phyloP scores from a whole-genome alignment of 2,329 filamentous ascomycete genomes.

The Fusarium cicatricum region DNA sequence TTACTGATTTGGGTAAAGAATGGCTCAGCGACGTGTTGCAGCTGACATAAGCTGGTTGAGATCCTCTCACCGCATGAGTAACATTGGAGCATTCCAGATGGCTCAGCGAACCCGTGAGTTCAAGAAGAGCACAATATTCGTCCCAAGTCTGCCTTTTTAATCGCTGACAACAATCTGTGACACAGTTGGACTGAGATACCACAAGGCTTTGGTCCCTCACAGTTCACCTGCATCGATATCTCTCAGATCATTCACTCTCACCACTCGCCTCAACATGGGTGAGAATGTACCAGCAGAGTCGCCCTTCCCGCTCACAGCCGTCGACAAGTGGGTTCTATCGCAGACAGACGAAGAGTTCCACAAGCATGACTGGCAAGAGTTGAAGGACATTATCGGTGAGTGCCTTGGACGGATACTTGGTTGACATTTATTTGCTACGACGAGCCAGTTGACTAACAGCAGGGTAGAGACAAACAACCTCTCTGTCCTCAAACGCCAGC shows the following conservation, averaged over 20 bases:
- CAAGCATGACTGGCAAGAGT: conserved; percentile 76
- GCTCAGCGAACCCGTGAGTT: conserved; percentile 13
- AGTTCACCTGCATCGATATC: neutral
- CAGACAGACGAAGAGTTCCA: conserved; percentile 75
- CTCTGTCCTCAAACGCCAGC: conserved; percentile 78
- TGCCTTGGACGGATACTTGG: conserved; percentile 7
- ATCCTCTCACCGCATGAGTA: conserved; percentile 29
- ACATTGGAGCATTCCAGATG: conserved; percentile 4
- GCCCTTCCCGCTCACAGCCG: conserved; percentile 67
- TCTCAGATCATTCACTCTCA: conserved; percentile 1
- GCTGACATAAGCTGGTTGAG: conserved; percentile 36
- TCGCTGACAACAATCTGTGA: neutral
- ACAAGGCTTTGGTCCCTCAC: neutral
- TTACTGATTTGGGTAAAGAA: conserved; percentile 2
- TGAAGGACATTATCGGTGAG: conserved; percentile 72
- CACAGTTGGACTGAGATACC: neutral
- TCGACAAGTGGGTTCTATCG: conserved; percentile 66
- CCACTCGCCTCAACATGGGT: conserved; percentile 48
- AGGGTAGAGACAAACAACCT: conserved; percentile 65
- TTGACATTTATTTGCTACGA: neutral
- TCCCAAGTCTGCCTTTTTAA: neutral
- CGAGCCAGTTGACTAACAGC: conserved; percentile 22
- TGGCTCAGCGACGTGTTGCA: conserved; percentile 2
- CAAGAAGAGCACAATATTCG: neutral
- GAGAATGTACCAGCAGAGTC: conserved; percentile 51